Conservation (phyloP, 2,329 filamentous ascomycete genomes). For the Arthroderma sp. region DNA sequence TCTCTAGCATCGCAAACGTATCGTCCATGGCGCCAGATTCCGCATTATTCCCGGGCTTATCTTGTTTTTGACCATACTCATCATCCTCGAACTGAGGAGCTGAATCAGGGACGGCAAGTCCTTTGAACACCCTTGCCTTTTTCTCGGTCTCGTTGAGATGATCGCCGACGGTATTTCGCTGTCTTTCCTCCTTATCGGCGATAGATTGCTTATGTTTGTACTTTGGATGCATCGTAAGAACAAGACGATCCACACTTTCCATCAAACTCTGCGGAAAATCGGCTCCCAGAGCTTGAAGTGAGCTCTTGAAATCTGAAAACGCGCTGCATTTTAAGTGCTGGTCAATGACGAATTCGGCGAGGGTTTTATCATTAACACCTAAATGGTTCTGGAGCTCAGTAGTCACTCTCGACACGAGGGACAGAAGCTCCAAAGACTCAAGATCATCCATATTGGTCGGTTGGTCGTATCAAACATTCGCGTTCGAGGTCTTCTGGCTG, state of each 20-base stretch:
- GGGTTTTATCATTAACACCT: slow-evolving; percentile 80
- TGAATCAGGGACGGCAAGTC: slow-evolving; percentile 66
- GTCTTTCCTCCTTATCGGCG: slow-evolving; percentile 22
- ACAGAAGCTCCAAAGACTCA: slow-evolving; percentile 78
- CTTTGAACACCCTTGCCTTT: slow-evolving; percentile 81
- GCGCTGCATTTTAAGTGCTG: slow-evolving; percentile 65
- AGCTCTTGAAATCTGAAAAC: slow-evolving; percentile 60
- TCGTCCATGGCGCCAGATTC: slow-evolving; percentile 68
- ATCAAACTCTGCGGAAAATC: slow-evolving; percentile 77
- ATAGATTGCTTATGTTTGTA: slow-evolving; percentile 48
- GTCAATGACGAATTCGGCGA: slow-evolving; percentile 91
- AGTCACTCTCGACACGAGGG: slow-evolving; percentile 86
- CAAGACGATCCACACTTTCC: slow-evolving; percentile 80
- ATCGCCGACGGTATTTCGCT: slow-evolving; percentile 31
- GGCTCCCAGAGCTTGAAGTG: slow-evolving; percentile 62
- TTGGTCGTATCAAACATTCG: too few species aligned
- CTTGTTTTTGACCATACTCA: slow-evolving; percentile 24
- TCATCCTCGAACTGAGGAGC: slow-evolving; percentile 43
- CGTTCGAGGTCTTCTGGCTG: too few species aligned
- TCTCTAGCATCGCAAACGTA: slow-evolving; percentile 82
- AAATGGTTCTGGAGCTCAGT: slow-evolving; percentile 91
- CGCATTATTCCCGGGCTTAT: slow-evolving; percentile 23
- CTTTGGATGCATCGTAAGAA: slow-evolving; percentile 80
- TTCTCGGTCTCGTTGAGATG: slow-evolving; percentile 41
- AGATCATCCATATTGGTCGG: slow-evolving; percentile 64